A percentile compares a stretch with the other conserved stretches of the same genome.
Conservation (phyloP, 2,329 filamentous ascomycete species). For the Calycina herbarum region DNA sequence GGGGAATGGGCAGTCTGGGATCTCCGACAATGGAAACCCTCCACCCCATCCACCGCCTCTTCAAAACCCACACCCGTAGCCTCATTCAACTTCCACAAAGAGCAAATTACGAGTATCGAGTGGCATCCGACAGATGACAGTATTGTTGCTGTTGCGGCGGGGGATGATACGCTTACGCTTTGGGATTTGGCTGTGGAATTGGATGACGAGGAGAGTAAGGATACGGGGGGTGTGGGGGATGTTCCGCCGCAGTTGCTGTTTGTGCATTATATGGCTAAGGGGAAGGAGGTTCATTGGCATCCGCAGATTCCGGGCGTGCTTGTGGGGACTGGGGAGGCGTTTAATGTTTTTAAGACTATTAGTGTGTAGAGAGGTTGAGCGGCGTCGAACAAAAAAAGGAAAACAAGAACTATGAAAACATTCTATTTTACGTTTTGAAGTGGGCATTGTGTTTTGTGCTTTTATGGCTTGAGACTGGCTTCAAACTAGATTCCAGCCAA, state of each 20-base stretch:
- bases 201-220: conserved; percentile 93
- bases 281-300: conserved; percentile 98
- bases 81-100: conserved; percentile 91
- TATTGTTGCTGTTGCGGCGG: conserved; percentile 88
- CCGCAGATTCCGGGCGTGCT: conserved; percentile 88
- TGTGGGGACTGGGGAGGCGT: conserved; percentile 86
- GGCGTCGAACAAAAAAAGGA: conserved; percentile 4
- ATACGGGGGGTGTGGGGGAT: conserved; percentile 82
- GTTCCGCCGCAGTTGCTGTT: conserved; percentile 94
- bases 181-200: conserved; percentile 97
- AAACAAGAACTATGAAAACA: neutral
- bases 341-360: conserved; percentile 83
- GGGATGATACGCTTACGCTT: conserved; percentile 89
- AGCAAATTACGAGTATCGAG: conserved; percentile 93
- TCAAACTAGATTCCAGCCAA: no score
- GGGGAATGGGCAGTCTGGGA: conserved; percentile 97
- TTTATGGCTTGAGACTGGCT: no score
- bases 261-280: conserved; percentile 92
- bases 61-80: conserved; percentile 77
- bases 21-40: conserved; percentile 86
- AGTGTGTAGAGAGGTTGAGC: conserved; percentile 58
- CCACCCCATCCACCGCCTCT: conserved; percentile 44
- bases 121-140: conserved; percentile 98
- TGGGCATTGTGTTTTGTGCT: no score
- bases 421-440: neutral